Percentiles rank a stretch among this genome's conserved stretches.
phyloP scores from a whole-genome alignment of 768 basidiomycete species.

The Kwoniella shandongensis region DNA sequence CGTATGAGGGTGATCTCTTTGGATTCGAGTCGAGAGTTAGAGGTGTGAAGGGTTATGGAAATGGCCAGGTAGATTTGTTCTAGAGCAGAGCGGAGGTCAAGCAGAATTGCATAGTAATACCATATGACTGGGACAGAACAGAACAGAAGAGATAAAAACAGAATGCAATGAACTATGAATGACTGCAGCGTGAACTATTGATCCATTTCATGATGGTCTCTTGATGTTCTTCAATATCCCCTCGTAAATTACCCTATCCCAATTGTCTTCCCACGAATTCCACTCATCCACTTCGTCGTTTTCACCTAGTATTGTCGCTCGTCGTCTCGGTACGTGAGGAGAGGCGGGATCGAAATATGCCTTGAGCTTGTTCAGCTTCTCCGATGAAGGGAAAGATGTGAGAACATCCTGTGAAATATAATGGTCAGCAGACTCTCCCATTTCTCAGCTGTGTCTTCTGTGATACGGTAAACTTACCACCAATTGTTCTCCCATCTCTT shows the following conservation, averaged over 20 bases:
- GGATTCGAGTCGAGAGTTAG: conserved; percentile 60
- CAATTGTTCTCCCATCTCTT: conserved; percentile 70
- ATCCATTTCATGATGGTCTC: no score
- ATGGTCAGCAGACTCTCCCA: background rate
- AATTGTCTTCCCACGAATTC: conserved; percentile 83
- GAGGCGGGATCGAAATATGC: conserved; percentile 9
- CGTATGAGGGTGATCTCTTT: conserved; percentile 61
- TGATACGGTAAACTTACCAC: conserved; percentile 33
- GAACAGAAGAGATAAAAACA: no score
- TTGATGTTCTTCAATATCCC: conserved; percentile 7
- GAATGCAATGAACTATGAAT: no score
- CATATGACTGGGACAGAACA: no score
- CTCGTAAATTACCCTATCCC: conserved; percentile 62
- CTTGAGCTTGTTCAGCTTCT: conserved; percentile 8
- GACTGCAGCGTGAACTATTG: no score
- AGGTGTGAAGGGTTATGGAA: conserved; percentile 56
- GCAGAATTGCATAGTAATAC: no score
- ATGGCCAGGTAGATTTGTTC: conserved; percentile 59
- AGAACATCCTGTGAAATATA: conserved; percentile 58
- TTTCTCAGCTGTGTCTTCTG: background rate
- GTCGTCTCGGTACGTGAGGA: background rate
- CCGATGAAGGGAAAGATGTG: conserved; percentile 20
- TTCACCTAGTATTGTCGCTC: conserved; percentile 8
- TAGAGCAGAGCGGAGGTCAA: no score
- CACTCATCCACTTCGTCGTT: conserved; percentile 59